Evolutionary conservation across 2,329 filamentous ascomycete species (phyloP), one percentile per base, ranked within the genome.

Genomic region (Talaromyces islandicus): DNA sequence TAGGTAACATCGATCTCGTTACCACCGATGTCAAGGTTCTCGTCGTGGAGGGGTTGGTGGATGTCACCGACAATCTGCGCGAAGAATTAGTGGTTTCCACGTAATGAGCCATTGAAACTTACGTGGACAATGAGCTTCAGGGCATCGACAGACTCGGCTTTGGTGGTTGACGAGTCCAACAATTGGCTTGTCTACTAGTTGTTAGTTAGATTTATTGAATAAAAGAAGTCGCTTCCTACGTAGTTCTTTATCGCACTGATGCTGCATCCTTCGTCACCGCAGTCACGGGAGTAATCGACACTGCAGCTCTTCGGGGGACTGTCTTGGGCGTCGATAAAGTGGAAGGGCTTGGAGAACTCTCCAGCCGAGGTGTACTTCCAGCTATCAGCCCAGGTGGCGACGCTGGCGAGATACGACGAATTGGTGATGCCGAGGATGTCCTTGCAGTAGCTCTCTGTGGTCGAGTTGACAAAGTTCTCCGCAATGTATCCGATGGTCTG

Each of bases 1-100:
- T 86, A 91, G 17, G 75, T 77, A 1, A 91, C 88, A 14, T 78
- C 71, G 65, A 91, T 88, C 11, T 82, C 81, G 65, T 91, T 92
- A 0, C 88, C 88, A 58, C 89, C 89, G 24, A 80, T 75, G 2
- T 80, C 78, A 7, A 87, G 81, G 59, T 87, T 80, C 72, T 85
- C 81, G 12, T 80, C 79, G 65, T 85, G 83, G 54, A 95, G 77
- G 0, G 88, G 89, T 69, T 92, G 91, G 62, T 85, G 85, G 27
- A 90, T 84, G 70, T 96, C 91, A 60, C 90, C 84, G 11, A 94
- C 75, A 67, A 83, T 82, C 59, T 75, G 59, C 32, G 7, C 27
- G 25, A 48, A 25, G 14, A 14, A 9, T 29, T 60, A 38, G 35
- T 38, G 17, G 35, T 1, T 19, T 57, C 12, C 14, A 9, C 11